Base-by-base conservation (phyloP, 495 filamentous ascomycete species). In the Podospora fimiseda region DNA sequence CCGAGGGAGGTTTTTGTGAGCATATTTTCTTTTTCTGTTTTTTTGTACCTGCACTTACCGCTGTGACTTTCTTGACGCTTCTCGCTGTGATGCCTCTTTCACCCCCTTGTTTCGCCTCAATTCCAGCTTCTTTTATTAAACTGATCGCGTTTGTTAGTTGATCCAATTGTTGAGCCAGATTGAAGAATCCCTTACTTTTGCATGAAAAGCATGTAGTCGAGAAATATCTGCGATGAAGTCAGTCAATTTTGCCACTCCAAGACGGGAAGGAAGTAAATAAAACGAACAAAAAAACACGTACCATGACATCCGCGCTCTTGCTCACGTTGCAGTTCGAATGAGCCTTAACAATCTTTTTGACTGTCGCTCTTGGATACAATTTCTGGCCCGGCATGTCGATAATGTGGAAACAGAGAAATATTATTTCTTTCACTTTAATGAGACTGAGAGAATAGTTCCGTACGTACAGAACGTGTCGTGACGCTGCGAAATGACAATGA, bases 121-220 rank as follows among this genome's bases (percentile, higher is more conserved):
- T 89, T 0, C 80, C 75, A 1, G 90, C 85, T 73, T 95, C 89
- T 50, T 87, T 88, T 73, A 95, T 81, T 53, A 96, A 74, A 43
- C 90, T 96, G 60, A 38, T 33, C 27, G 43, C 30, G 30, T 4
- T 52, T 11, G 42, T 60, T 36, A 23, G 57, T 62, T 27, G 59
- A 13, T 3, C 3, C 1, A 20, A 33, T 16, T 0, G 22, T 2
- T 7, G 23, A n/a, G 6, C 16, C 16, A 49, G 20, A 36, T 30
- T 1, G 15, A 53, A 2, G 14, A 37, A n/a, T 13, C 16, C 44
- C 79, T 56, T 70, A 93, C 90, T 86, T 85, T 77, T 94, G 85
- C 73, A 96, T 81, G 60, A 96, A 96, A 7, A 95, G 76, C 62
- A 87, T 84, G 62, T 95, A 95, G 61, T 96, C 87, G 30, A 96